Conservation (phyloP, 148 eudicot genomes). For the Pharnaceum exiguum region DNA sequence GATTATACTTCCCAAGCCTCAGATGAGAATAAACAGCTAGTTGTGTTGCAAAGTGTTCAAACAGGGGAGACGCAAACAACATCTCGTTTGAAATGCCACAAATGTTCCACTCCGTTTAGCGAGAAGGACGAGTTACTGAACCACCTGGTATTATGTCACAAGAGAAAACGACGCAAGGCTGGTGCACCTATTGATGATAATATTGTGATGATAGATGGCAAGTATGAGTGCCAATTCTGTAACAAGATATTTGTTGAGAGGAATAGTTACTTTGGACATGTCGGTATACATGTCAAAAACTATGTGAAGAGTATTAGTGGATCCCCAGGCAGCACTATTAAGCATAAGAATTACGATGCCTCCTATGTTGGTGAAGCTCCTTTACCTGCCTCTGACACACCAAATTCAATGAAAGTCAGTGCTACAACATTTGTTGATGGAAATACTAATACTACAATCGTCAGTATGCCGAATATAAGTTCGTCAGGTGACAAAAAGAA, state of each 20-base stretch:
- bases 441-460: constrained; percentile 20
- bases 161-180: constrained; percentile 56
- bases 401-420: constrained; percentile 25
- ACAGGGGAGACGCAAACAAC: constrained; percentile 22
- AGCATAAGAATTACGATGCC: constrained; percentile 26
- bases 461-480: constrained; percentile 16
- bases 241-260: constrained; percentile 58
- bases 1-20: constrained; percentile 7
- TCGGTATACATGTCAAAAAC: constrained; percentile 64
- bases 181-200: constrained; percentile 57
- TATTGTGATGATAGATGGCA: constrained; percentile 49
- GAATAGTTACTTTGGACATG: constrained; percentile 68
- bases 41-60: constrained; percentile 23
- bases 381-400: constrained; percentile 18
- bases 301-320: constrained; percentile 51
- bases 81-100: constrained; percentile 47
- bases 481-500: constrained; percentile 12
- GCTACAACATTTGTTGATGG: constrained; percentile 23
- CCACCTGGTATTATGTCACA: constrained; percentile 59
- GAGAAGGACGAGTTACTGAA: constrained; percentile 54
- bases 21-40: constrained; percentile 36
- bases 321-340: constrained; percentile 24
- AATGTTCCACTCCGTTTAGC: constrained; percentile 47
- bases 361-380: constrained; percentile 22
- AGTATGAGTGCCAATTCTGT: constrained; percentile 79